Percentiles rank a stretch among this genome's conserved stretches.
Conservation (phyloP, 1,284 basidiomycete genomes). For the Exobasidium rhododendri region DNA sequence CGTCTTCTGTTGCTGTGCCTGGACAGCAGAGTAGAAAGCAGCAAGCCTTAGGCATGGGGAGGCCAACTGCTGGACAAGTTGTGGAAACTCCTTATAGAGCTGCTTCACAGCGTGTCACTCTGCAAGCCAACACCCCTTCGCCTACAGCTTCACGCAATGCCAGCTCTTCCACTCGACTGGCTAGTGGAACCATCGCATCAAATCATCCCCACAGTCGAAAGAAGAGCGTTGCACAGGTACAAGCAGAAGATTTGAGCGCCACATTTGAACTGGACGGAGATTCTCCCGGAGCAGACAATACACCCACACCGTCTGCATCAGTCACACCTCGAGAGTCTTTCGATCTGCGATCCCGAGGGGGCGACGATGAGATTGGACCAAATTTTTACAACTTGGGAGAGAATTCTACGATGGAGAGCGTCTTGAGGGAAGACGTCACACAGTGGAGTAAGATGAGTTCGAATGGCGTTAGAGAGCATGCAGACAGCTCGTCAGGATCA, state of each 20-base stretch:
- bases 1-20: not conserved
- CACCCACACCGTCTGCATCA: not conserved
- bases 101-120: not conserved
- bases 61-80: not conserved
- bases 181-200: conserved; percentile 23
- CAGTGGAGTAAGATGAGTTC: conserved; percentile 21
- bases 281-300: conserved; percentile 5
- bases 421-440: conserved; percentile 51
- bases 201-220: conserved; percentile 49
- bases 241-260: conserved; percentile 45
- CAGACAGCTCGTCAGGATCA: not conserved
- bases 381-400: conserved; percentile 47
- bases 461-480: not conserved
- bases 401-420: conserved; percentile 55
- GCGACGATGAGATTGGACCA: not conserved
- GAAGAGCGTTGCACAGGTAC: conserved; percentile 43
- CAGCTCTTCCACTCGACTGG: conserved; percentile 11
- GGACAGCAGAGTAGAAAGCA: not conserved
- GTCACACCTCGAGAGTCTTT: conserved; percentile 1
- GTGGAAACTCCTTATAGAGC: not conserved
- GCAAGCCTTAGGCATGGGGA: not conserved
- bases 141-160: not conserved
- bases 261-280: conserved; percentile 38
- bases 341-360: not conserved
- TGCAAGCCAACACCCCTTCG: not conserved